Base-by-base conservation (phyloP, 1,284 basidiomycete genomes). In the Tylopilus sp. region DNA sequence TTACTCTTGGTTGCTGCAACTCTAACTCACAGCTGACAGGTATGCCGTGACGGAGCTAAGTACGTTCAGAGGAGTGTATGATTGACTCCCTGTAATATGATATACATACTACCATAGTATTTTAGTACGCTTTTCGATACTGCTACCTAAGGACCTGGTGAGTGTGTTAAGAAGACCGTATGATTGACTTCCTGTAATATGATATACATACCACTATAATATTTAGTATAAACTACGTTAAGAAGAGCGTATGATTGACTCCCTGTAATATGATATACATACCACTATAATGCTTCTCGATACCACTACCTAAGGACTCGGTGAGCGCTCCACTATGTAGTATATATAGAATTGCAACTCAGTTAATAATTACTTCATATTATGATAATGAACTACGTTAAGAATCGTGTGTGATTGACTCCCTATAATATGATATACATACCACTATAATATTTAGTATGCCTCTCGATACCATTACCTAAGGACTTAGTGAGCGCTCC, bases 41-140 rank as follows among this genome's bases (percentile, higher is more conserved):
- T 65, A 82, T 91, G n/a, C n/a, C n/a, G n/a, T n/a, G n/a, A 66
- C 98, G 97, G 96, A 96, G 95, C 81, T 91, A 90, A n/a, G n/a
- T n/a, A n/a, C 82, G 89, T 95, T 81, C 97, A 98, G 87, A 91
- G 88, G 81, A 90, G 84, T 77, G 86, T 94, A 83, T 87, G 81
- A 84, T 69, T 58, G 77, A 77, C 74, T 78, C 73, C 69, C 78
- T 84, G 82, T 87, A 88, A 76, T 84, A 81, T 53, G 76, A 80
- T 75, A 84, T 80, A 82, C 68, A n/a, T 73, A 81, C 79, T 79
- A 36, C 33, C n/a, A 84, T 85, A 84, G 85, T 83, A 72, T 78
- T 77, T 77, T 80, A 79, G 78, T 80, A 80, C 66, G 63, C 60
- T 60, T 62, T 51, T 61, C 58, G 63, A 54, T 57, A 66, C 51